These are phyloP conservation scores for Spergularia bocconei DNA, from an alignment of 148 eudicot genomes.

Conservation along the genomic window DNA sequence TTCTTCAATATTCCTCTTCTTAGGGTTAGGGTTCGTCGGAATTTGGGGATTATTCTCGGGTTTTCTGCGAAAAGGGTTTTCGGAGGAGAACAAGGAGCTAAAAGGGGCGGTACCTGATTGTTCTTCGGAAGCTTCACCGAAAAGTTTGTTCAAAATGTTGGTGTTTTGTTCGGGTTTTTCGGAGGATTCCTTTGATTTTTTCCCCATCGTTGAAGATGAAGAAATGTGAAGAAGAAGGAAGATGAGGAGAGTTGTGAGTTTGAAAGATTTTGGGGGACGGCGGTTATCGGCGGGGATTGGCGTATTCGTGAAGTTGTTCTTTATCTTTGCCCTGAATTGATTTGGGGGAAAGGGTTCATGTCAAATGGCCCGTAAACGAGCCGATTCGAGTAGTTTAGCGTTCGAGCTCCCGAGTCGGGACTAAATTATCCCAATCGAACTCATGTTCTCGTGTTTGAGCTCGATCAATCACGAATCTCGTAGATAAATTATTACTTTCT, in stretches of 20 bases:
- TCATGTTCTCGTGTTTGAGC: too few relatives aligned
- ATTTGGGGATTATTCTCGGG: conserved; percentile 16
- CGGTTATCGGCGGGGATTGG: not conserved
- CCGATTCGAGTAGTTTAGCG: too few relatives aligned
- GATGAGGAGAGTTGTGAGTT: not conserved
- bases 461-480: too few relatives aligned
- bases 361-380: too few relatives aligned
- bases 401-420: too few relatives aligned
- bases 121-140: conserved; percentile 35
- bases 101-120: not conserved
- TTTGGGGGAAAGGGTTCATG: too few relatives aligned
- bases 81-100: not conserved
- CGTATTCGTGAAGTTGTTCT: too few relatives aligned
- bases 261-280: conserved; percentile 19
- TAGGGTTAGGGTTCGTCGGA: conserved; percentile 29
- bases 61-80: conserved; percentile 10
- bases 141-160: conserved; percentile 49
- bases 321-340: too few relatives aligned
- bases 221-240: not conserved
- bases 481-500: too few relatives aligned
- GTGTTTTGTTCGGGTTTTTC: conserved; percentile 21
- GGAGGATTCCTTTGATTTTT: conserved; percentile 48
- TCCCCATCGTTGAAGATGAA: conserved; percentile 47
- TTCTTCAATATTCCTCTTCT: conserved; percentile 36
- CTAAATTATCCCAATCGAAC: too few relatives aligned